Evolutionary conservation across 139 green algal genomes (phyloP), one percentile per base, ranked within the genome.

Genomic region (Microglena sp.): DNA sequence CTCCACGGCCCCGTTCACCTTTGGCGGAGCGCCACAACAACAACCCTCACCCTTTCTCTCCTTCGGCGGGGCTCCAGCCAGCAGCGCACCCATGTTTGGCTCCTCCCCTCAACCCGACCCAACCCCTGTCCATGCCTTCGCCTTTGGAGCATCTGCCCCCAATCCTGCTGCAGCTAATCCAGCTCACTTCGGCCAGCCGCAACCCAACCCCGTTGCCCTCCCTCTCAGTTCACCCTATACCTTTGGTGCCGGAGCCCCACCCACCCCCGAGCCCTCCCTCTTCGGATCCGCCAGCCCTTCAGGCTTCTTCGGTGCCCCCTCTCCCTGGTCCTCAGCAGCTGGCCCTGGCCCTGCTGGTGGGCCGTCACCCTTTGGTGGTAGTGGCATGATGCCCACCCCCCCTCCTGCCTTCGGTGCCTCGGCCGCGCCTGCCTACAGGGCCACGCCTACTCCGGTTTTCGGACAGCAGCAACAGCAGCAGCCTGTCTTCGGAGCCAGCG

Each of bases 401-500:
- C 40, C 40, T 11, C 40, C 40, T 50, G 40, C 40, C 11, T 11
- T 18, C 18, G 40, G 15, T 11, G 15, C 40, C 15, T 50, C 40
- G 40, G 11, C 40, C 18, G 40, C 40, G 40, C 40, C 11, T 50
- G 40, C 40, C 15, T 50, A 24, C 18, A 50, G 40, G 40, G 15
- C 40, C 40, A 11, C 40, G 18, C 40, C 40, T 18, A 24, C 11
- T 50, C 15, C 40, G 40, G 11, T 35, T 33, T 18, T 33, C 8
- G n/a, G n/a, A 29, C 55, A 33, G 21, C 8, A 33, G 55, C 55
- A 62, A 29, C 55, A 62, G 50, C 50, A 31, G 15, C 11, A 59
- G 15, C 50, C 50, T 6, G 11, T 21, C 6, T 26, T 59, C 28
- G 24, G 18, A n/a, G n/a, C n/a, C n/a, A n/a, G n/a, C n/a, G n/a